Evolutionary conservation across 495 filamentous ascomycete genomes (phyloP), one percentile per base, ranked within the genome.

Genomic region (Zalerion maritima): DNA sequence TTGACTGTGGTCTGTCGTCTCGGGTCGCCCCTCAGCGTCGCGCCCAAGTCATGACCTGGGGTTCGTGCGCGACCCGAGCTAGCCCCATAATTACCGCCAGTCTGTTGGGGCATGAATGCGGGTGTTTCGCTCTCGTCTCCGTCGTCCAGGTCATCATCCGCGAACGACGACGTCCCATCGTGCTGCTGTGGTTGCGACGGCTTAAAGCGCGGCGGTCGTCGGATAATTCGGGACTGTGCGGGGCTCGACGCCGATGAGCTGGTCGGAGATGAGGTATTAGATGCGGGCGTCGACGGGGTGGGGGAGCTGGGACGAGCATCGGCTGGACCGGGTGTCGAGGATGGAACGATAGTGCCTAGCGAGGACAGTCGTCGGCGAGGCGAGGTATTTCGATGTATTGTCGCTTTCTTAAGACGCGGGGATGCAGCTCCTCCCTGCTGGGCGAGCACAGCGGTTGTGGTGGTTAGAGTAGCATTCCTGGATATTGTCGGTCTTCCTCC

Each of bases 71-170:
- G 36, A 38, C 18, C 31, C 52, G 18, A 27, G 40, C 12, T 45
- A 51, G 18, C 38, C 54, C 21, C 2, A 20, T 25, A 4, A 10
- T 26, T 12, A 21, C 36, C 14, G 16, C 30, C 18, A 35, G 41
- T 2, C 28, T 29, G 33, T 43, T 39, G 40, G 1, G 85, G 83
- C 2, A 89, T 63, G 42, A 87, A 92, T 1, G 79, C 74, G 1
- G 80, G 79, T n/a, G n/a, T n/a, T 26, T 64, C 62, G 17, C 60
- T 62, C 8, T 71, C 69, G 25, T 71, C 67, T 21, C 73, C 72
- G 16, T 75, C 71, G 5, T 65, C 62, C 14, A 70, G 66, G 17
- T 49, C 47, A 16, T 71, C 60, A 18, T 56, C 57, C 10, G 31
- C 46, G 19, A 31, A 42, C 18, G 32, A 32, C 13, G 41, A 39